Conservation (phyloP, 768 basidiomycete species). For the Pleurotus giganteus region DNA sequence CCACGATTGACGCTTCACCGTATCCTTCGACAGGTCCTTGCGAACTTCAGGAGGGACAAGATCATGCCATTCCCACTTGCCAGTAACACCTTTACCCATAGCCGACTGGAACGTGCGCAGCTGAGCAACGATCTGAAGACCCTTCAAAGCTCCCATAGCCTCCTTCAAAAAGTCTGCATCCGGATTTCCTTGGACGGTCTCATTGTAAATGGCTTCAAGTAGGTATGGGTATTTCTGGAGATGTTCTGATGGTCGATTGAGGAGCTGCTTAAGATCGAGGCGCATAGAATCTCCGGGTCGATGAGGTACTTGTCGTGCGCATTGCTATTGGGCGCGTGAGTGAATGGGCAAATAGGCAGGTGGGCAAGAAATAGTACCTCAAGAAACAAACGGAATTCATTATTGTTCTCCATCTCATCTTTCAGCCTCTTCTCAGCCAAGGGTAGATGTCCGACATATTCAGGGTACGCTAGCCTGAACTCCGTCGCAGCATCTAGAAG, state of each 20-base stretch:
- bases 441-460: constrained; percentile 82
- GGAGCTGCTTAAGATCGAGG: constrained; percentile 73
- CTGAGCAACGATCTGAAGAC: constrained; percentile 77
- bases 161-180: constrained; percentile 82
- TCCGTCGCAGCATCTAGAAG: constrained; percentile 85
- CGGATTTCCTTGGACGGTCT: constrained; percentile 77
- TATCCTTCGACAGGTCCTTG: constrained; percentile 63
- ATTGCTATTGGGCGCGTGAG: constrained; percentile 31
- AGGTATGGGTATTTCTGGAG: constrained; percentile 82
- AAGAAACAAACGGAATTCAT: constrained; percentile 79
- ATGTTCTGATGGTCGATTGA: constrained; percentile 78
- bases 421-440: constrained; percentile 84
- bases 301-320: constrained; percentile 37
- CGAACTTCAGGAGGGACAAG: constrained; percentile 69
- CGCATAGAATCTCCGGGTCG: constrained; percentile 38
- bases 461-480: constrained; percentile 83
- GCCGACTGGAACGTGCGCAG: constrained; percentile 88
- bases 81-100: constrained; percentile 77
- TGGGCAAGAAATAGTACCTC: constrained; percentile 50
- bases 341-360: not conserved
- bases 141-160: constrained; percentile 82
- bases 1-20: constrained; percentile 83
- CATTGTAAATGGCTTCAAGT: constrained; percentile 82
- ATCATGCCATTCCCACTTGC: constrained; percentile 91
- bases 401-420: constrained; percentile 80